Evolutionary conservation across 2,329 filamentous ascomycete species (phyloP), one percentile per base, ranked within the genome.

Genomic region (Phialemoniopsis sp.): DNA sequence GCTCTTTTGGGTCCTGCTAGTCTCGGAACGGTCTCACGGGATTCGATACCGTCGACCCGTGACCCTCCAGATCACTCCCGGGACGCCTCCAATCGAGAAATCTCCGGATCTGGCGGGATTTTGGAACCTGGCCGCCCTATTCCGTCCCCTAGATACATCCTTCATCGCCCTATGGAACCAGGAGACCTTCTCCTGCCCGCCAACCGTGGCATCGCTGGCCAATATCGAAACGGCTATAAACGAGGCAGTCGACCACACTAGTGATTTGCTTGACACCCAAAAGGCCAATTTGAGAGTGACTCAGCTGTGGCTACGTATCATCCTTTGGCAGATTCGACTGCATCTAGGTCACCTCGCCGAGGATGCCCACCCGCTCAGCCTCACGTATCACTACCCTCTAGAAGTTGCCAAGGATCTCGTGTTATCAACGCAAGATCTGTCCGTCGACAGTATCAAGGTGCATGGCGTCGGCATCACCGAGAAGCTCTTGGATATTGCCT

Each of bases 401-500:
- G 60, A 64, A 6, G 55, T 69, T 6, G 66, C 63, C 10, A 64
- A 58, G 35, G 62, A 67, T 3, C 48, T 68, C 6, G 58, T 57
- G 3, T 40, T 65, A 1, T 65, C 63, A 2, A 68, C 62, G 0
- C 47, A 60, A 3, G 60, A 65, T 18, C 49, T 70, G 0, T 54
- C 62, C 1, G 45, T 67, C 2, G 55, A 57, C 13, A 63, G 61
- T 33, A 61, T 71, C 39, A 58, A 54, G 15, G 58, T 71, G 0
- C 67, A 71, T 10, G 67, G 67, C 1, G 64, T 66, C 9, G 67
- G 67, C 0, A 45, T 71, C n/a, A 70, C 67, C 1, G 67, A 71
- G 40, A 71, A 71, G 43, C 45, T 71, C 0, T 70, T 67, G 31
- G 67, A 70, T 29, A 58, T 71, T 18, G 65, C 66, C 1, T 69